Evolutionary conservation across 176 grass and related monocot genomes (phyloP).

Genomic region (Carex kokanica): DNA sequence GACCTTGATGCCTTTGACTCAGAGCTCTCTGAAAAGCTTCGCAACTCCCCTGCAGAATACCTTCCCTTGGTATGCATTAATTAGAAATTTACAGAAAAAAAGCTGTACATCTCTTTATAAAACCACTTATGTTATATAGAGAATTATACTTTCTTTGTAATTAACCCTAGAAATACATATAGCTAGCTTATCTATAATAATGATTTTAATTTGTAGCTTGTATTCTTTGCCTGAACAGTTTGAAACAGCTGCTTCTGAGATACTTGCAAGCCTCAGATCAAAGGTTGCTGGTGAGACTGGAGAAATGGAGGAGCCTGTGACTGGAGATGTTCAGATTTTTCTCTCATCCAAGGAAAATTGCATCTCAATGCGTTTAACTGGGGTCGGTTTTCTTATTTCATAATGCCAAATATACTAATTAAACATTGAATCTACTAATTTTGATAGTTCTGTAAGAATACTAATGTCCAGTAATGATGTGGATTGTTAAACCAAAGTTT

Average conservation of each 20-base stretch:
- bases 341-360: conserved; percentile 82
- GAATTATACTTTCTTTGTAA: neutral
- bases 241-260: conserved; percentile 66
- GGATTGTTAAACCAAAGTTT: neutral
- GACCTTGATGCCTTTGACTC: conserved; percentile 91
- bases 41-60: conserved; percentile 80
- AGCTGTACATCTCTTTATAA: neutral
- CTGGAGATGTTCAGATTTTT: conserved; percentile 85
- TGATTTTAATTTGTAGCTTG: neutral
- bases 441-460: neutral
- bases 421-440: neutral
- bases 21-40: conserved; percentile 82
- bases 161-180: neutral
- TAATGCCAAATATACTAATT: neutral
- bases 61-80: conserved; percentile 54
- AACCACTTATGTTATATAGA: neutral
- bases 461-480: neutral
- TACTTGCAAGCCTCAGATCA: conserved; percentile 62
- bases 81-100: neutral
- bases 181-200: neutral
- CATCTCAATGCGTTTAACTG: conserved; percentile 77
- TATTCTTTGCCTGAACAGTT: conserved; percentile 37
- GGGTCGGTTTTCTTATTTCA: conserved; percentile 47
- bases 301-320: conserved; percentile 86
- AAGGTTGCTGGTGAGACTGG: conserved; percentile 86